Evolutionary conservation across 1,284 basidiomycete genomes (phyloP), one percentile per base, ranked within the genome.

Genomic region (Apiotrichum akiyoshidainum): DNA sequence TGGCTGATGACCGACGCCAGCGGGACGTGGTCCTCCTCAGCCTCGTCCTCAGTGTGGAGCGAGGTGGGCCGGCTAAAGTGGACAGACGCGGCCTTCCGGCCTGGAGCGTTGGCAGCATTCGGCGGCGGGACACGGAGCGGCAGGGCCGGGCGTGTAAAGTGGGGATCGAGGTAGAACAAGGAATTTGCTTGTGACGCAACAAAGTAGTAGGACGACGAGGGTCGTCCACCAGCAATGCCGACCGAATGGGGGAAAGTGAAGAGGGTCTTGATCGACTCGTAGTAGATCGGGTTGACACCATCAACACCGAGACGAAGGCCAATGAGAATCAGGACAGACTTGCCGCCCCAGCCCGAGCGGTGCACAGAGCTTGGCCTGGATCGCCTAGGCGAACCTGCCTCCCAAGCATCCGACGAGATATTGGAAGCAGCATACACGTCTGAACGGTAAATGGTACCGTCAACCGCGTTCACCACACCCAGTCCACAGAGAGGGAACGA

Each of bases 191-290:
- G 95, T 0, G 87, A 84, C 14, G 92, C 95, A 52, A 98, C 89
- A 75, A 99, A 99, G 79, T 98, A 99, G 76, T 97, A 98, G 0
- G 92, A 97, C 0, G 92, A 95, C 22, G 89, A 89, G 0, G 95
- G 95, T 33, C 94, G 84, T 4, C 95, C 95, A 47, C 95, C 95
- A 0, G 94, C 92, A 60, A 98, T 97, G 46, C 95, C 95, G 42
- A 97, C 89, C 2, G 88, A 92, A 78, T 97, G 95, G 0, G 94
- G 93, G 76, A 94, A 92, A 0, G 88, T 89, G 76, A 95, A 98
- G 26, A 96, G 77, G 19, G 85, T 81, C 83, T 96, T 97, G 79
- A 99, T 86, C 26, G 88, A 87, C 31, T 95, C 89, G 76, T 94
- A 89, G 80, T 98, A 98, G 65, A 94, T 86, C 7, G 93, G 92